Evolutionary conservation across 2,329 filamentous ascomycete genomes (phyloP).

Genomic region (Dactylellina sp.): DNA sequence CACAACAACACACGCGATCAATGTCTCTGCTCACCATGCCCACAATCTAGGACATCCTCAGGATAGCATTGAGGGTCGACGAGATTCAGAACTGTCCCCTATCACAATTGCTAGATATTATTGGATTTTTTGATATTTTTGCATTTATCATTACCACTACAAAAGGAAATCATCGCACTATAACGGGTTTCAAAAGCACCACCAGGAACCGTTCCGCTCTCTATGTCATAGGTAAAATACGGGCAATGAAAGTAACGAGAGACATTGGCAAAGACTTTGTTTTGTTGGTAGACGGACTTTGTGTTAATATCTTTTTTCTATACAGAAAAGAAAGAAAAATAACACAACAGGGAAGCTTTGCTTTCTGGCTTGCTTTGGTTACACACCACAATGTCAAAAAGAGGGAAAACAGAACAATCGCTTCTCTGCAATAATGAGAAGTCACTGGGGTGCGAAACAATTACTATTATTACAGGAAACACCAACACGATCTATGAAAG

Average conservation of each 20-base stretch:
- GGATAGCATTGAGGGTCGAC: too few relatives aligned
- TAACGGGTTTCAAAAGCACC: slow-evolving; percentile 22
- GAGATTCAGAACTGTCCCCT: too few relatives aligned
- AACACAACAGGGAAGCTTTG: slow-evolving; percentile 29
- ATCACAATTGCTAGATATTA: too few relatives aligned
- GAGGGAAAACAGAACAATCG: slow-evolving; percentile 41
- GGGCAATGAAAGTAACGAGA: too few relatives aligned
- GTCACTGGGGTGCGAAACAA: slow-evolving; percentile 48
- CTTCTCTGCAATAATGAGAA: slow-evolving; percentile 50
- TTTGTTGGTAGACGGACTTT: background rate
- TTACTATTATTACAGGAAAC: slow-evolving; percentile 58
- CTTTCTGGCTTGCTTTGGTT: slow-evolving; percentile 38
- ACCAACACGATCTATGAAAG: slow-evolving; percentile 58
- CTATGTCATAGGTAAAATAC: too few relatives aligned
- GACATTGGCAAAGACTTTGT: slow-evolving; percentile 6
- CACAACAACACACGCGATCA: too few relatives aligned
- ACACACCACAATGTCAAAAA: slow-evolving; percentile 49
- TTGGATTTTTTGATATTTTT: slow-evolving; percentile 38
- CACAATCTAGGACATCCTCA: too few relatives aligned
- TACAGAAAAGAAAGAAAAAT: slow-evolving; percentile 45
- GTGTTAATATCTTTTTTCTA: slow-evolving; percentile 26
- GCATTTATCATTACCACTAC: slow-evolving; percentile 48
- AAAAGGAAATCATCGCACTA: slow-evolving; percentile 34
- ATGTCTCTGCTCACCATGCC: too few relatives aligned
- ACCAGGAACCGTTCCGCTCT: slow-evolving; percentile 2